Evolutionary conservation across 2,329 filamentous ascomycete species (phyloP), one percentile per base, ranked within the genome.

Genomic region (Xylariaceae sp.): DNA sequence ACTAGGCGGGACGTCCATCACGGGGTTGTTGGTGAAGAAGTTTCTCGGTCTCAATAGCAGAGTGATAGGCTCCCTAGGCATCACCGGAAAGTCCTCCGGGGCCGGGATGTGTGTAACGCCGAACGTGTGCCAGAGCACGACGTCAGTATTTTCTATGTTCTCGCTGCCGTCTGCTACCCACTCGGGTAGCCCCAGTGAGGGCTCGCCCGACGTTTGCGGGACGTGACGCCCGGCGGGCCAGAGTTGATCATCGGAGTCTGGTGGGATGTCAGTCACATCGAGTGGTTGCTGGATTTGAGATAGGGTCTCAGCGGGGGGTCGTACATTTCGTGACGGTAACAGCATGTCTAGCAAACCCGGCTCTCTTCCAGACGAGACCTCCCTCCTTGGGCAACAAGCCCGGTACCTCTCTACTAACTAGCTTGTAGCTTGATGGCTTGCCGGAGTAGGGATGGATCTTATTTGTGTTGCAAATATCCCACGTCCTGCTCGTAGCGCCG

Each of bases 61-160:
- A 1, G 83, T 89, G 79, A 96, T 91, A 1, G 89, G 87, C 74
- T 91, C 87, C 0, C 82, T 87, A 0, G 90, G 90, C 90, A 96
- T 96, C 59, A 96, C 77, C 30, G 91, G 91, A 74, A 89, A 96
- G 68, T 96, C 91, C 66, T 96, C 91, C 0, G 90, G 90, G 0
- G 87, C 75, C 0, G 91, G 90, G 74, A 96, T 92, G 66, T 96
- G 91, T 1, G 87, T 92, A 33, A 96, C 76, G 33, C 91, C 91
- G 62, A 96, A 96, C 0, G 90, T 95, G 71, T 96, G 90, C 90
- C 90, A 96, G 14, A 96, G 79, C 1, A 96, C 90, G 30, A 96
- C 73, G 65, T 96, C 89, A 1, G 84, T 88, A 73, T 96, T 87
- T 48, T 87, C 87, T 58, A 95, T 83, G 22, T 74, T 79, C 49